Percentiles rank a stretch among this genome's conserved stretches.
These are phyloP conservation scores for Aspergillus tubingensis DNA, from an alignment of 2,329 filamentous ascomycete species.

Conservation along the genomic window DNA sequence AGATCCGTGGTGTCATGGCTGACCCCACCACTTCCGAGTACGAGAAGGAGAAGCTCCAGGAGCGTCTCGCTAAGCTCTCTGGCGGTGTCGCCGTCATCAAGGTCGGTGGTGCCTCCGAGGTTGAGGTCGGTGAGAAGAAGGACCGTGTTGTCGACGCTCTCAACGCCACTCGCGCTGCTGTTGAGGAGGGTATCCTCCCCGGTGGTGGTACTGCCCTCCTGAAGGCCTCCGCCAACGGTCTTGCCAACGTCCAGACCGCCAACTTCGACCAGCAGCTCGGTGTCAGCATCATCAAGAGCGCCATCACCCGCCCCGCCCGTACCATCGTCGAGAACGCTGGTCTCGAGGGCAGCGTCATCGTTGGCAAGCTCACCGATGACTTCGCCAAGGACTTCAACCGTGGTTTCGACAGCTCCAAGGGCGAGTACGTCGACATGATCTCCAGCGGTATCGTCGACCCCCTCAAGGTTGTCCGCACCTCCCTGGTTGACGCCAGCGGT, in stretches of 20 bases:
- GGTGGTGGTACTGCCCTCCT: slow-evolving; percentile 97
- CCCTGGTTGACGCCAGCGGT: slow-evolving; percentile 89
- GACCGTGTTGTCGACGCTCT: slow-evolving; percentile 98
- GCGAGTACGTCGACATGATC: slow-evolving; percentile 99
- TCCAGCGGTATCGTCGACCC: slow-evolving; percentile 94
- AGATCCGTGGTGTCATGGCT: slow-evolving; percentile 95
- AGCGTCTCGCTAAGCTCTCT: slow-evolving; percentile 98
- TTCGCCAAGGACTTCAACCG: slow-evolving; percentile 92
- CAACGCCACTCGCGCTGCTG: slow-evolving; percentile 95
- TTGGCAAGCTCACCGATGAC: slow-evolving; percentile 97
- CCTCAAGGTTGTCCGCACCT: slow-evolving; percentile 98
- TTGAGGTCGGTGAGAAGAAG: slow-evolving; percentile 99
- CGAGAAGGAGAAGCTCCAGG: slow-evolving; percentile 99
- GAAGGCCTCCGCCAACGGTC: slow-evolving; percentile 91
- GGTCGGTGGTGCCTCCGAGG: slow-evolving; percentile 95
- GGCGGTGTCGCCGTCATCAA: slow-evolving; percentile 99
- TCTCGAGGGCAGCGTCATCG: slow-evolving; percentile 89
- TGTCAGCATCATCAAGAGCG: slow-evolving; percentile 95
- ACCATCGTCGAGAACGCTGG: slow-evolving; percentile 98
- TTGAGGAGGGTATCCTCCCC: slow-evolving; percentile 98
- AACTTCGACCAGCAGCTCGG: slow-evolving; percentile 99
- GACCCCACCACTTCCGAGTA: slow-evolving; percentile 96
- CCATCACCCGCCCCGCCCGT: slow-evolving; percentile 91
- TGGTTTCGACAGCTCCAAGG: slow-evolving; percentile 94
- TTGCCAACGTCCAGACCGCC: slow-evolving; percentile 76